These are phyloP conservation scores for Prototheca wickerhamii DNA, from an alignment of 163 green algal genomes.

Conservation along the genomic window DNA sequence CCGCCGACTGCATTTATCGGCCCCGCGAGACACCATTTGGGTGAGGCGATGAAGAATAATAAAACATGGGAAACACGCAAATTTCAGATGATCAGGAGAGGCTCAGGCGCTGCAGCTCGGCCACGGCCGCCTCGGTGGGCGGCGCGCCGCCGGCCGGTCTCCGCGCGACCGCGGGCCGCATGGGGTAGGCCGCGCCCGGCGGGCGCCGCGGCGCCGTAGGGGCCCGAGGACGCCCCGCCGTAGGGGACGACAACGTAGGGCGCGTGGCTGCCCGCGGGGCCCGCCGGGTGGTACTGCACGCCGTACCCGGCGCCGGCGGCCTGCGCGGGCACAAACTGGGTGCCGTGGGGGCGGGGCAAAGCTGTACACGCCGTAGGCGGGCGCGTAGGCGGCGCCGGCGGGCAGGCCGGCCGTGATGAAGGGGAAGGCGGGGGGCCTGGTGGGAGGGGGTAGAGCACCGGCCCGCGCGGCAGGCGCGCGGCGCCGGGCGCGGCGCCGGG, in stretches of 20 bases:
- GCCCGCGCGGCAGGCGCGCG: neutral
- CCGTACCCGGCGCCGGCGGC: neutral
- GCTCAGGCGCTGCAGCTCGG: too few relatives aligned
- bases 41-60: too few relatives aligned
- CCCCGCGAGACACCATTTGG: too few relatives aligned
- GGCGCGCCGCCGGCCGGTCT: too few relatives aligned
- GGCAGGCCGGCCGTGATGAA: neutral
- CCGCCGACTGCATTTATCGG: too few relatives aligned
- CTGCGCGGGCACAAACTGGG: too few relatives aligned
- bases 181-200: neutral
- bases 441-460: neutral
- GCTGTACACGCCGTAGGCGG: neutral
- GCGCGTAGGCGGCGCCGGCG: neutral
- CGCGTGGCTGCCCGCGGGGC: neutral
- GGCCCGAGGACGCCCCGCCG: neutral
- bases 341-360: neutral
- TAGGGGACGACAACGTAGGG: neutral
- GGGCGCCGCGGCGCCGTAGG: neutral
- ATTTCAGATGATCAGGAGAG: too few relatives aligned
- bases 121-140: too few relatives aligned
- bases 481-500: neutral
- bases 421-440: neutral
- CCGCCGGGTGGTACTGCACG: neutral
- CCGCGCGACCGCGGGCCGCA: too few relatives aligned
- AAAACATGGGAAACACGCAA: too few relatives aligned